Percentiles rank a stretch among this genome's conserved stretches.
Evolutionary conservation across 805 yeast genomes (phyloP).

Genomic region (Spathaspora passalidarum): DNA sequence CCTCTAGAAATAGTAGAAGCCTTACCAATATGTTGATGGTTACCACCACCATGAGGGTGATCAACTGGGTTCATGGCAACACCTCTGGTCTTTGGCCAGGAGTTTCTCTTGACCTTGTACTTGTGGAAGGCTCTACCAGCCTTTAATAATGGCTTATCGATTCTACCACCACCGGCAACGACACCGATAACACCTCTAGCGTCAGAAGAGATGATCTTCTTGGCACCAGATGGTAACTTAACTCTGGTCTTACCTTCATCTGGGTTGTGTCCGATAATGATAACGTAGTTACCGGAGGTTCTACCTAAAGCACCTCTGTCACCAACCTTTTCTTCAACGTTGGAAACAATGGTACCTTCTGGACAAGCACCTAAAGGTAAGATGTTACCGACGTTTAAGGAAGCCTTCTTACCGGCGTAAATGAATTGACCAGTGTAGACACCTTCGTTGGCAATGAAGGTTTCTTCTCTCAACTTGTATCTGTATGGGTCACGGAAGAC

Average conservation of each 20-base stretch:
- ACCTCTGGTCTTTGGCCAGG: slow-evolving; percentile 99
- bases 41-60: slow-evolving; percentile 99
- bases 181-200: slow-evolving; percentile 99
- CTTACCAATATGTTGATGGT: slow-evolving; percentile 36
- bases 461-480: slow-evolving; percentile 97
- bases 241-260: slow-evolving; percentile 99
- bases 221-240: slow-evolving; percentile 98
- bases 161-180: slow-evolving; percentile 99
- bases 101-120: slow-evolving; percentile 99
- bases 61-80: slow-evolving; percentile 99
- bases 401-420: slow-evolving; percentile 98
- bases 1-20: slow-evolving; percentile 40
- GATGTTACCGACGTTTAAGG: slow-evolving; percentile 94
- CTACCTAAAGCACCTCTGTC: slow-evolving; percentile 99
- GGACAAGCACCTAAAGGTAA: slow-evolving; percentile 96
- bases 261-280: slow-evolving; percentile 98
- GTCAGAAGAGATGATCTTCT: slow-evolving; percentile 90
- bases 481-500: slow-evolving; percentile 99
- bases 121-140: slow-evolving; percentile 99
- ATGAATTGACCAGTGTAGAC: slow-evolving; percentile 99
- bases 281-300: slow-evolving; percentile 99
- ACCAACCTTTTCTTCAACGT: slow-evolving; percentile 98
- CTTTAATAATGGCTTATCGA: slow-evolving; percentile 98
- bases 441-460: slow-evolving; percentile 99
- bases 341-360: slow-evolving; percentile 98